Conservation (phyloP, 1,284 basidiomycete species). For the Neolentinus lepideus region DNA sequence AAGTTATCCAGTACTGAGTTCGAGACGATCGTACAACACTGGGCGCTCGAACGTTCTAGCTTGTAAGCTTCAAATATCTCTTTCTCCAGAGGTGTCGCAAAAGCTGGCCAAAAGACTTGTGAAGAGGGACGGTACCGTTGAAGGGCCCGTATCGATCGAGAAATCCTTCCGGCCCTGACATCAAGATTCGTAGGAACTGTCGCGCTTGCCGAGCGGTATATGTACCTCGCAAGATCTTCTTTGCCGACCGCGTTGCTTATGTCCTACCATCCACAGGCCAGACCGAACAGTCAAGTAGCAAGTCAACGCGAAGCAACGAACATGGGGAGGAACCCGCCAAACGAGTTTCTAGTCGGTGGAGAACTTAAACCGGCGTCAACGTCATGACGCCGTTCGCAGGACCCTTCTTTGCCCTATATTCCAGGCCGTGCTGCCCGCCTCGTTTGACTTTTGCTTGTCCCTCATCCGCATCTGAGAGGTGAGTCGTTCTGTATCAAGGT, state of each 20-base stretch:
- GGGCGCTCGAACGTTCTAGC: too few relatives aligned
- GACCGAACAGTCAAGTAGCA: too few relatives aligned
- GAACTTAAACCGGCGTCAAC: not conserved
- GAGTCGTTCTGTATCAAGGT: constrained; percentile 37
- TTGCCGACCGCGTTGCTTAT: not conserved
- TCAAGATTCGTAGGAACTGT: not conserved
- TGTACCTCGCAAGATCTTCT: not conserved
- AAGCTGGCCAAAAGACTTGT: too few relatives aligned
- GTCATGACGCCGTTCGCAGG: not conserved
- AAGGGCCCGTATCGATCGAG: not conserved
- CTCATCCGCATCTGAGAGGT: not conserved
- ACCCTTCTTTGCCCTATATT: not conserved
- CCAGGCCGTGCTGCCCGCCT: not conserved
- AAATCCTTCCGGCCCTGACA: not conserved
- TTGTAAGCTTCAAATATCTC: too few relatives aligned
- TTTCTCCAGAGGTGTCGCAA: too few relatives aligned
- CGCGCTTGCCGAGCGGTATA: not conserved
- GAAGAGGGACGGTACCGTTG: too few relatives aligned
- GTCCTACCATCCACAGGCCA: too few relatives aligned
- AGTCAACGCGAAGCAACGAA: too few relatives aligned
- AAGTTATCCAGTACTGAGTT: not conserved
- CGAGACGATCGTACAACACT: not conserved
- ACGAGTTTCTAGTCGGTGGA: not conserved
- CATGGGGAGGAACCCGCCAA: not conserved
- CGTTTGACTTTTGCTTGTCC: not conserved